Percentiles rank a stretch among this genome's conserved stretches.
Evolutionary conservation across 306 rosid species (phyloP).

Genomic region (Benincasa hispida): DNA sequence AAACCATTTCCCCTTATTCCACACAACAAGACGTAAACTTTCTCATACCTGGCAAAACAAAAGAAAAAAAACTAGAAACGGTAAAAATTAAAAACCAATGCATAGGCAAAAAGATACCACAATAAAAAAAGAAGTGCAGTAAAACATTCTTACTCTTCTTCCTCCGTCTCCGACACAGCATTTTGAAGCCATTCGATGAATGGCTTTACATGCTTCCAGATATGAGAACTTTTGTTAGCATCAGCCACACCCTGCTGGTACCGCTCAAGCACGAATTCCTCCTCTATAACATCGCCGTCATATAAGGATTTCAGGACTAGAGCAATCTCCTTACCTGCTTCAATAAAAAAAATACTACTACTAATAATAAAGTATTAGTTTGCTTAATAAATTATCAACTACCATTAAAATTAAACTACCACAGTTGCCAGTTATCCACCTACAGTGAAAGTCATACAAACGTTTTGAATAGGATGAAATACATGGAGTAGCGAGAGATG

Average conservation of each 20-base stretch:
- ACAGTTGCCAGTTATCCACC: too few species aligned
- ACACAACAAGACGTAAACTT: too few species aligned
- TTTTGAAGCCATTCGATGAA: conserved; percentile 58
- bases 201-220: conserved; percentile 40
- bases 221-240: conserved; percentile 16
- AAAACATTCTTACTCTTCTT: conserved; percentile 28
- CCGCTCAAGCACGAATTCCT: conserved; percentile 31
- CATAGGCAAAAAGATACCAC: not conserved
- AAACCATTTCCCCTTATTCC: too few species aligned
- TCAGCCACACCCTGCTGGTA: conserved; percentile 30
- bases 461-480: not conserved
- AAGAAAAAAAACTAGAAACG: too few species aligned
- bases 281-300: conserved; percentile 35
- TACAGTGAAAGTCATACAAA: too few species aligned
- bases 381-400: too few species aligned
- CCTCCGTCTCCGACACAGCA: conserved; percentile 51
- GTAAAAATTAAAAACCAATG: too few species aligned
- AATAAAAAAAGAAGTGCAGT: not conserved
- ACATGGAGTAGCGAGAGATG: not conserved
- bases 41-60: too few species aligned
- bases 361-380: too few species aligned
- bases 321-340: conserved; percentile 35
- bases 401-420: too few species aligned
- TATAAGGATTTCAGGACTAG: conserved; percentile 39
- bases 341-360: too few species aligned